Base-by-base conservation (phyloP, 169 alveolate genomes). In the Plasmodium gaboni region DNA sequence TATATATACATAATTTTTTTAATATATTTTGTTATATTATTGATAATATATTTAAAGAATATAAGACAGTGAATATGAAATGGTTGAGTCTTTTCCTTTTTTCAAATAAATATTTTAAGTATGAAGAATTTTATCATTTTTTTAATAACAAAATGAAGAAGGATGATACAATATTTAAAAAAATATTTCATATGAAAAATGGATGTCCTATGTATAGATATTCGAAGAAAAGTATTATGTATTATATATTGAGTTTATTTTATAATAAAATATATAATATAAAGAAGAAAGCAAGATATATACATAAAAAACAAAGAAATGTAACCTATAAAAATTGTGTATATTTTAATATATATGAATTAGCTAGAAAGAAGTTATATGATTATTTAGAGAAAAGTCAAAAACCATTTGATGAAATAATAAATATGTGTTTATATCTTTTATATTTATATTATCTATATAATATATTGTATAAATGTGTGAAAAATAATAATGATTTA, bases 371-470 rank as follows among this genome's bases (percentile, higher is more conserved):
- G 59, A 32, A 22, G 38, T n/a, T 80, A 48, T 68, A 68, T 51
- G 9, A 46, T 22, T 80, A 68, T 80, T 63, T 9, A n/a, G 59
- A 55, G 13, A 22, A 68, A 38, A 22, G 67, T 5, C 46, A 71
- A 13, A 80, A 50, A 60, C 19, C 55, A 6, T 80, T 80, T 68
- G 83, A 68, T 28, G 50, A 80, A 24, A 26, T 68, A 13, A 71
- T 80, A 28, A 80, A 60, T 80, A 24, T 19, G 48, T 50, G 85
- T 19, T 24, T 80, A 42, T 80, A 80, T 19, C 9, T 80, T 10
- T 57, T 80, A 60, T 72, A 80, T 48, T 67, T 80, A 50, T 80
- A 80, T 55, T 80, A 80, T 42, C 3, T 80, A 61, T 26, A 42
- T 44, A 51, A 28, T 15, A 2, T 60, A 10, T 42, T 59, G 44